phyloP scores from a whole-genome alignment of 1,139 yeast genomes.

The Pneumocystis wakefieldiae region DNA sequence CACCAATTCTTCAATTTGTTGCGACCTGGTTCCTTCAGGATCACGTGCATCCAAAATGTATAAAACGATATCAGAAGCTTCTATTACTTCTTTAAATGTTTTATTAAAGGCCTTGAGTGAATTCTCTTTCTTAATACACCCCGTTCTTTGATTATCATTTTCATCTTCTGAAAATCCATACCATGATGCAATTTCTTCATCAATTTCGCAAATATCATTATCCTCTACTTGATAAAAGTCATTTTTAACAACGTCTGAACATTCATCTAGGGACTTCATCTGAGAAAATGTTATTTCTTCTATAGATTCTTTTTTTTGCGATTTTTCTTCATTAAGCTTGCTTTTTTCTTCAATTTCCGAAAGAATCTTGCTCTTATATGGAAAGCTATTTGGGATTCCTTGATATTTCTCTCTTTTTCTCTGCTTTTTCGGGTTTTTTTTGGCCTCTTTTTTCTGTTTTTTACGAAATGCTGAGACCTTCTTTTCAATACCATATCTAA shows the following conservation, averaged over 20 bases:
- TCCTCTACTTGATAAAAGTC: conserved; percentile 32
- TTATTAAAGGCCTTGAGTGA: conserved; percentile 64
- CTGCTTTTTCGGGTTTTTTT: conserved; percentile 88
- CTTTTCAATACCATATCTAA: conserved; percentile 91
- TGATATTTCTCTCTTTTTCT: conserved; percentile 72
- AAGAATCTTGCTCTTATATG: conserved; percentile 73
- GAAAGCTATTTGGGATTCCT: conserved; percentile 89
- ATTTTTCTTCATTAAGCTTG: conserved; percentile 44
- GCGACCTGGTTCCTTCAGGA: conserved; percentile 89
- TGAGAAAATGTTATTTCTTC: conserved; percentile 27
- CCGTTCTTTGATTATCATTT: conserved; percentile 14
- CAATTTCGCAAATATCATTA: conserved; percentile 24
- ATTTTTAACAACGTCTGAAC: conserved; percentile 66
- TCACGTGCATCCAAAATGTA: conserved; percentile 95
- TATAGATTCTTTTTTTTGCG: conserved; percentile 24
- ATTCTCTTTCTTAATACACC: conserved; percentile 36
- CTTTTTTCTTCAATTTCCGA: conserved; percentile 66
- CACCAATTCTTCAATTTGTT: conserved; percentile 80
- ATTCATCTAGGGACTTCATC: conserved; percentile 70
- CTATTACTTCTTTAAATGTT: conserved; percentile 73
- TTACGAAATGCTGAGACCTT: conserved; percentile 85
- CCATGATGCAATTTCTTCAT: conserved; percentile 31
- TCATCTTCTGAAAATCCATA: conserved; percentile 29
- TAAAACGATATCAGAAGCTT: conserved; percentile 73
- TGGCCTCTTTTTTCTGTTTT: conserved; percentile 65